phyloP scores from a whole-genome alignment of 768 basidiomycete genomes.

The Boletus edulis region DNA sequence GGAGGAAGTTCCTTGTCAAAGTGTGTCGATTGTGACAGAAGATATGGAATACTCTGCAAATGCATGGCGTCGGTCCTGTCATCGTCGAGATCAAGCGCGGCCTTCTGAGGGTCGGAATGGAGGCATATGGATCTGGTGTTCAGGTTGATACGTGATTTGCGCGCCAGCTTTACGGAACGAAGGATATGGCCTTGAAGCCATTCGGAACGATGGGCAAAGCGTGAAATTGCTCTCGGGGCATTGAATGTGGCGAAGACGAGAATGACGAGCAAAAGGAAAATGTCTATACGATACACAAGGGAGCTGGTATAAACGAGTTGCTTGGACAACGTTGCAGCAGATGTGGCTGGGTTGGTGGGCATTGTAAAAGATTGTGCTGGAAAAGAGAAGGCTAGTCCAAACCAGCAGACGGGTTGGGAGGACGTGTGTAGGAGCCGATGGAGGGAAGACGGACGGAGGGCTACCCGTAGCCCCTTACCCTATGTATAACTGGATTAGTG shows the following conservation, averaged over 20 bases:
- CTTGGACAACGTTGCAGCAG: not conserved
- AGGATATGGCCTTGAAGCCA: slow-evolving; percentile 54
- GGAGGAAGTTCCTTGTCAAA: slow-evolving; percentile 17
- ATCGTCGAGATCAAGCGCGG: slow-evolving; percentile 17
- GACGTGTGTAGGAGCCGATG: too few relatives aligned
- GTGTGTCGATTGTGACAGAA: not conserved
- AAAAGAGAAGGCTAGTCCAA: slow-evolving; percentile 6
- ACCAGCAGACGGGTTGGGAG: slow-evolving; percentile 1
- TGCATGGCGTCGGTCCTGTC: slow-evolving; percentile 12
- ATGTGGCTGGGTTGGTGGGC: not conserved
- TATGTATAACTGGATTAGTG: not conserved
- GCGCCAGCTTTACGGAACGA: slow-evolving; percentile 13
- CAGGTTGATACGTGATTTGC: slow-evolving; percentile 8
- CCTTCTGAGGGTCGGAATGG: slow-evolving; percentile 10
- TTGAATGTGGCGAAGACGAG: slow-evolving; percentile 39
- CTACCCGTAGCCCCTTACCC: not conserved
- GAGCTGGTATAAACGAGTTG: not conserved
- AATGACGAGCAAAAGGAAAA: slow-evolving; percentile 44
- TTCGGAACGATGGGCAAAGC: slow-evolving; percentile 48
- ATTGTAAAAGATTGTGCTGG: slow-evolving; percentile 14
- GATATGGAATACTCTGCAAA: not conserved
- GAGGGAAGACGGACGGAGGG: not conserved
- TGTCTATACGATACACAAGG: slow-evolving; percentile 39
- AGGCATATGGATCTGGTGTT: slow-evolving; percentile 14
- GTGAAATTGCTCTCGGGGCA: slow-evolving; percentile 49